Conservation (phyloP, 768 basidiomycete species). For the Amanita molliuscula region DNA sequence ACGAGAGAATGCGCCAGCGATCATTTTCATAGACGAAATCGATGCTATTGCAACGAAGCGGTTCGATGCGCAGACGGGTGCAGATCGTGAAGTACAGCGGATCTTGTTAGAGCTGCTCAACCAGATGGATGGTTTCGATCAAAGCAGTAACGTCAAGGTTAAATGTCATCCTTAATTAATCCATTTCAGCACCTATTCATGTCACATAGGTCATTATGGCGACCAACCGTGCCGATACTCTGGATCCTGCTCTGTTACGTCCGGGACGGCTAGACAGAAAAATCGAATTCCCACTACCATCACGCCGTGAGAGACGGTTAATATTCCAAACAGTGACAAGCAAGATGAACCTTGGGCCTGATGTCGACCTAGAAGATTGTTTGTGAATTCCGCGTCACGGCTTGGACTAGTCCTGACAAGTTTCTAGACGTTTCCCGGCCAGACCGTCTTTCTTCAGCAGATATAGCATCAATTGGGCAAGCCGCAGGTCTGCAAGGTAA, state of each 20-base stretch:
- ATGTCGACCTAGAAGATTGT: constrained; percentile 99
- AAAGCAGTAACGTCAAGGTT: constrained; percentile 97
- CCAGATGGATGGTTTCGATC: constrained; percentile 99
- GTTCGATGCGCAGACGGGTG: constrained; percentile 98
- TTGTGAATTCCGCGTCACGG: constrained; percentile 19
- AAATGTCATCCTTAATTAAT: constrained; percentile 6
- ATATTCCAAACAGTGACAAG: constrained; percentile 96
- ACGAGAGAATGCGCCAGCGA: constrained; percentile 92
- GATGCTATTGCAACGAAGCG: constrained; percentile 99
- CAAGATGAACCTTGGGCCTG: constrained; percentile 97
- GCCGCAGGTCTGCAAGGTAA: constrained; percentile 93
- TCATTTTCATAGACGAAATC: constrained; percentile 99
- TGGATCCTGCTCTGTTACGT: constrained; percentile 94
- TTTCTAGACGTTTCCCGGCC: constrained; percentile 87
- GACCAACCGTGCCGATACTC: constrained; percentile 95
- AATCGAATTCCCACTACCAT: constrained; percentile 96
- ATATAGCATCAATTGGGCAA: constrained; percentile 93
- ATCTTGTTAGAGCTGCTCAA: constrained; percentile 94
- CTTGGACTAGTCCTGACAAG: constrained; percentile 7
- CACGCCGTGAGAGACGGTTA: constrained; percentile 87
- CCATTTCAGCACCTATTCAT: constrained; percentile 4
- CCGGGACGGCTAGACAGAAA: constrained; percentile 97
- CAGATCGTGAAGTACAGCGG: constrained; percentile 97
- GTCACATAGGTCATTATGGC: constrained; percentile 93
- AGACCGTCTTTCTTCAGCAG: constrained; percentile 90